Percentiles rank a stretch among this genome's conserved stretches.
Evolutionary conservation across 2,329 filamentous ascomycete genomes (phyloP).

Genomic region (Blastomyces gilchristii): DNA sequence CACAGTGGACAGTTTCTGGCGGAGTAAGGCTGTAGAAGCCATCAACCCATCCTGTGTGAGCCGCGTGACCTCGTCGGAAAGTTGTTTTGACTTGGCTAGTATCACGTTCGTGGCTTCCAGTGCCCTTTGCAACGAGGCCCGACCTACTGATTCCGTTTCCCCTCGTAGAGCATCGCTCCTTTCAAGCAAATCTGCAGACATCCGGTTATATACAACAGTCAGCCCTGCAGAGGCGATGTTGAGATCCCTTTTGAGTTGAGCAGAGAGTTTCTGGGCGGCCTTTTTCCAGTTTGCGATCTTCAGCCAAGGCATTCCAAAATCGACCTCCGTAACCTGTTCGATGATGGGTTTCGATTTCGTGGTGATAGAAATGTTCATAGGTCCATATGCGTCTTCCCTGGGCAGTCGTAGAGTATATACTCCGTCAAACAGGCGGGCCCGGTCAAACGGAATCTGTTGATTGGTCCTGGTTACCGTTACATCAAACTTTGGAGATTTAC

Average conservation of each 20-base stretch:
- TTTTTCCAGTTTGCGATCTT: slow-evolving; percentile 39
- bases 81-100: slow-evolving; percentile 26
- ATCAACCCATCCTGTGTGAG: slow-evolving; percentile 25
- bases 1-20: slow-evolving; percentile 21
- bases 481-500: slow-evolving; percentile 39
- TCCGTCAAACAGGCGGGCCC: slow-evolving; percentile 44
- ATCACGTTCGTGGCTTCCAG: slow-evolving; percentile 19
- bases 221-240: slow-evolving; percentile 30
- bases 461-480: slow-evolving; percentile 40
- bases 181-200: slow-evolving; percentile 31
- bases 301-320: slow-evolving; percentile 39
- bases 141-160: slow-evolving; percentile 22
- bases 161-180: slow-evolving; percentile 26
- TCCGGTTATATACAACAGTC: slow-evolving; percentile 28
- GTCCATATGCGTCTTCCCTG: slow-evolving; percentile 40
- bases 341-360: slow-evolving; percentile 28
- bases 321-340: slow-evolving; percentile 30
- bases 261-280: slow-evolving; percentile 28
- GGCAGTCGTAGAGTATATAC: slow-evolving; percentile 44
- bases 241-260: slow-evolving; percentile 30
- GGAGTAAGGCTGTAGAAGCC: slow-evolving; percentile 24
- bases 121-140: slow-evolving; percentile 20
- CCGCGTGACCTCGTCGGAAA: slow-evolving; percentile 25
- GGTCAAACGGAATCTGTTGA: slow-evolving; percentile 33
- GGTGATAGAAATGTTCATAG: slow-evolving; percentile 41